These are phyloP conservation scores for Eucalyptus curtisii DNA, from an alignment of 345 rosid genomes.

Conservation along the genomic window DNA sequence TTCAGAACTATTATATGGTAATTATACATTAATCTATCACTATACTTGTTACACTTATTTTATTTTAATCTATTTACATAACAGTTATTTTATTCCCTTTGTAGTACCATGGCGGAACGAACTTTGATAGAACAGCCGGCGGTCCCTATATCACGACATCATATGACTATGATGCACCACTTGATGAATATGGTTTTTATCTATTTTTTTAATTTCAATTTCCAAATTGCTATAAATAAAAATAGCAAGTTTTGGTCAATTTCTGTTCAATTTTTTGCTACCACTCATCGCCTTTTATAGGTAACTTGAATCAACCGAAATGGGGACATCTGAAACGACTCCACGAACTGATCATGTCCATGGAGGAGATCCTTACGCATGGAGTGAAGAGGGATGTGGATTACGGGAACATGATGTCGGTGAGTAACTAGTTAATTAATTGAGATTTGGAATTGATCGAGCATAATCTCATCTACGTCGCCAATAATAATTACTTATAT, in stretches of 20 bases:
- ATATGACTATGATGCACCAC: neutral
- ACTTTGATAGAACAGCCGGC: neutral
- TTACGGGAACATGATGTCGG: neutral
- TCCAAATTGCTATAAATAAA: neutral
- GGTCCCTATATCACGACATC: neutral
- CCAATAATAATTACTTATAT: neutral
- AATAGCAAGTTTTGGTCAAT: neutral
- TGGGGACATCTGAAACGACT: constrained; percentile 70
- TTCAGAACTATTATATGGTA: constrained; percentile 43
- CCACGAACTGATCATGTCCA: constrained; percentile 35
- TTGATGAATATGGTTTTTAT: neutral
- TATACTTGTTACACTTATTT: neutral
- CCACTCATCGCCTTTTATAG: neutral
- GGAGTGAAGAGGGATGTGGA: constrained; percentile 13
- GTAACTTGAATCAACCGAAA: constrained; percentile 35
- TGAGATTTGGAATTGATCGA: neutral
- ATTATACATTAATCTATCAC: neutral
- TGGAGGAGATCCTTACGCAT: constrained; percentile 40
- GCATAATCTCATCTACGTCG: neutral
- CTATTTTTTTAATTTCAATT: neutral
- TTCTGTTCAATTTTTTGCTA: neutral
- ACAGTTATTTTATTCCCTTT: neutral
- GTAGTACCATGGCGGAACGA: constrained; percentile 3
- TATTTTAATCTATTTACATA: neutral
- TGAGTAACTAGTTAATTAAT: neutral